Evolutionary conservation across 2,329 filamentous ascomycete genomes (phyloP), one percentile per base, ranked within the genome.

Genomic region (Aspergillus niger): DNA sequence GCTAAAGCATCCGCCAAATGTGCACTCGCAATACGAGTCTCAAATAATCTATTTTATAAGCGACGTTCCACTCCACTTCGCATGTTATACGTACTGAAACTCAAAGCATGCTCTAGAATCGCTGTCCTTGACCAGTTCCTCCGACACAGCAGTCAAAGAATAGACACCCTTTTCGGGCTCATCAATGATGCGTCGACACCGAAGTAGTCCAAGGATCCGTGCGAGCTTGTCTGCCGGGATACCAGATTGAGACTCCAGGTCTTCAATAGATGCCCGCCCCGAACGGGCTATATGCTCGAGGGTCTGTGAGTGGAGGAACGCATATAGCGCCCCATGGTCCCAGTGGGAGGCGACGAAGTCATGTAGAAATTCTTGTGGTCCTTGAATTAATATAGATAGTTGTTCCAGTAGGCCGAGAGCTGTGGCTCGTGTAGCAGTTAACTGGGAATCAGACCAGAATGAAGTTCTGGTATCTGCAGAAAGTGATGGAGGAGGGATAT

Each of bases 261-360:
- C 22, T 10, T 39, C 8, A 3, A 55, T 5, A 41, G 36, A 43
- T 7, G 52, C 24, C 0, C 11, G 24, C 4, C 52, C 52, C 1
- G 20, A 24, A 6, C 26, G 8, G 7, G 20, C 17, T 30, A 41
- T 43, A 11, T 39, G 3, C 4, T 55, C 17, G 7, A 55, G 26
- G 11, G 38, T 30, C 15, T 55, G 13, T 0, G 52, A 55, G 5
- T 55, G 52, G 5, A 55, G 52, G 5, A 55, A 41, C 3, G 22
- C 52, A 24, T 55, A 55, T 22, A 55, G 38, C 24, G 52, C 52
- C 2, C 38, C 52, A 13, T 55, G 52, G 32, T 55, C 52, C 52
- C 52, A 55, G 15, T 55, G 41, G 0, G 52, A 28, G 20, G 52
- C 22, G 8, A 55, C 39, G 8, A 55, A 55, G 39, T 55, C 52